Percentiles rank a stretch among this genome's conserved stretches.
Evolutionary conservation across 805 yeast genomes (phyloP).

Genomic region (Schwanniomyces pseudopolymorphus): DNA sequence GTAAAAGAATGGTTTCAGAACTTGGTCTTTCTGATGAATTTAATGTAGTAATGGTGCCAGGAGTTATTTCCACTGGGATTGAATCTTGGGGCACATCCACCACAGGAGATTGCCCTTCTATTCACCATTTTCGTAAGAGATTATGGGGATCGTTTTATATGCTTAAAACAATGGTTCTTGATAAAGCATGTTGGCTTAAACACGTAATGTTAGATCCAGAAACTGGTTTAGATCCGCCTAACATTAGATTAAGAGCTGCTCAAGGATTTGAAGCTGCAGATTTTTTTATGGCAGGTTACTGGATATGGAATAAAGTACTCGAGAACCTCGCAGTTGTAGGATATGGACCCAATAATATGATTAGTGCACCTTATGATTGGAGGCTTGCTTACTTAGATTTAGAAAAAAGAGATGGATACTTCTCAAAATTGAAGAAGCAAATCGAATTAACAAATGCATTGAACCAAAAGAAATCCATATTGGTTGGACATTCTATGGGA

Average conservation of each 20-base stretch:
- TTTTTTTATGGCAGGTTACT: conserved; percentile 93
- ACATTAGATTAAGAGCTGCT: conserved; percentile 79
- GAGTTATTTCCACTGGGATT: conserved; percentile 91
- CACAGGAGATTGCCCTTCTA: conserved; percentile 74
- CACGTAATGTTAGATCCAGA: conserved; percentile 86
- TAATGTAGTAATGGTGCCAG: conserved; percentile 93
- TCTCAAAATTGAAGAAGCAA: conserved; percentile 68
- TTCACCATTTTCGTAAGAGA: conserved; percentile 83
- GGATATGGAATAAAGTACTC: conserved; percentile 98
- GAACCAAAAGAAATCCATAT: conserved; percentile 66
- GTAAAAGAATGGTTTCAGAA: conserved; percentile 55
- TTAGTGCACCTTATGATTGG: conserved; percentile 95
- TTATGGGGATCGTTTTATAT: conserved; percentile 97
- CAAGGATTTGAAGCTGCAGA: conserved; percentile 97
- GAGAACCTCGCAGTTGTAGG: conserved; percentile 94
- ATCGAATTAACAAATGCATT: conserved; percentile 59
- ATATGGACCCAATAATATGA: conserved; percentile 88
- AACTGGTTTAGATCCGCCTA: conserved; percentile 91
- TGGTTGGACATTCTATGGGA: conserved; percentile 96
- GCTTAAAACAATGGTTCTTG: conserved; percentile 88
- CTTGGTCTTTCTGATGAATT: conserved; percentile 55
- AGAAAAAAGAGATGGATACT: conserved; percentile 84
- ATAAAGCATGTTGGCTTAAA: conserved; percentile 90
- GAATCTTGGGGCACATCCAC: conserved; percentile 91
- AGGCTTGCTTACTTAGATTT: conserved; percentile 85